Conservation (phyloP, 108 stramenopile genomes). For the Nitzschia palea region DNA sequence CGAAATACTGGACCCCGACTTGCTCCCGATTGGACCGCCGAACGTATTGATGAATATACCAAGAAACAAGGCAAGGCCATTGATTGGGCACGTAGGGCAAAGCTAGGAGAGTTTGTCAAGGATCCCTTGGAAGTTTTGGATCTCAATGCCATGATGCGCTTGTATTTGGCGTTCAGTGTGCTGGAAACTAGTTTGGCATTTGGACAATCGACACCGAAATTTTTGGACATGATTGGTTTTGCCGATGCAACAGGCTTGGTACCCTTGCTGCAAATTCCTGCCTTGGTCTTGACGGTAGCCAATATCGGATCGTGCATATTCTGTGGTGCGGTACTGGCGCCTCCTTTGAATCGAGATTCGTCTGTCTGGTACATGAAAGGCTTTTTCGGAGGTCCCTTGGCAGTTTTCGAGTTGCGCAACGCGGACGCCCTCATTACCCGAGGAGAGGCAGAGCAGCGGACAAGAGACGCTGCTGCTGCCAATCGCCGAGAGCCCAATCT, state of each 20-base stretch:
- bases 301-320: conserved; percentile 54
- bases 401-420: conserved; percentile 10
- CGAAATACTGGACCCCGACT: conserved; percentile 68
- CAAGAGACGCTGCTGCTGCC: background rate
- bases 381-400: conserved; percentile 71
- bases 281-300: conserved; percentile 51
- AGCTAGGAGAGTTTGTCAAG: conserved; percentile 61
- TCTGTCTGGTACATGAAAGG: conserved; percentile 74
- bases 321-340: conserved; percentile 45
- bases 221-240: conserved; percentile 27
- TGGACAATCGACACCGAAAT: conserved; percentile 61
- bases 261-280: conserved; percentile 45
- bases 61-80: conserved; percentile 57
- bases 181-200: conserved; percentile 58
- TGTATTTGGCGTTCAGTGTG: conserved; percentile 52
- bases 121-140: conserved; percentile 66
- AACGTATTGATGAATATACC: conserved; percentile 72
- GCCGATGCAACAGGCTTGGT: background rate
- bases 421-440: conserved; percentile 7
- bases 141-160: conserved; percentile 42
- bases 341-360: conserved; percentile 47
- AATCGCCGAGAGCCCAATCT: too few species aligned
- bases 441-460: background rate
- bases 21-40: conserved; percentile 79
- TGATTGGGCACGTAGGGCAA: conserved; percentile 72